Base-by-base conservation (phyloP, 306 rosid genomes). In the Quercus ilex region DNA sequence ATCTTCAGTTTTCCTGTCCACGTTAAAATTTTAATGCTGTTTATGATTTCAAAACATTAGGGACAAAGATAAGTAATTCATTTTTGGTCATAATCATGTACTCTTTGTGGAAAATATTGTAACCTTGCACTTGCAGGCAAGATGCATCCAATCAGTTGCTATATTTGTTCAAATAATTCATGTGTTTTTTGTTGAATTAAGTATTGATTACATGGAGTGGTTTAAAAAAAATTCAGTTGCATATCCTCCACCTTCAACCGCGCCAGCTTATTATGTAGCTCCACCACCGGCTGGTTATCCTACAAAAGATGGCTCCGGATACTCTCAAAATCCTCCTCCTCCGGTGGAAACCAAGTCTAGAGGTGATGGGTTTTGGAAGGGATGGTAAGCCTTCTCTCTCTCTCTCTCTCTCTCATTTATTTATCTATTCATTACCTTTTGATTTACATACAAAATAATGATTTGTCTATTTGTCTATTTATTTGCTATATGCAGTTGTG, bases 311-410 rank as follows among this genome's bases (percentile, higher is more conserved):
- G 35, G 35, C 35, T 31, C 35, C 94, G 78, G 53, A 0, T 69
- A 74, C 74, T 71, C 85, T 55, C 90, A 78, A 23, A 79, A 74
- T 70, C 57, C 56, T 67, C 64, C 35, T 31, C 35, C 71, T 60
- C 76, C 76, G 0, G 75, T 80, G 35, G 79, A 87, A 71, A 88
- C 97, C 80, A 87, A 86, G 77, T 87, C 97, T 6, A 90, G 77
- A 83, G 98, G 98, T 38, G 98, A 88, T 52, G 98, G 98, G 68
- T 91, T 93, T 79, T 93, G 90, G 93, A 91, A 93, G 55, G 98
- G 97, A 79, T 91, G 97, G 96, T 91, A 85, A 79, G 67, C 41
- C 21, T 8, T 68, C 35, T 31, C 35, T 53, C 49, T 77, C 60
- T 68, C 35, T 31, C 35, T 53, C 49, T 77, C 60, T 69, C 38